phyloP scores from a whole-genome alignment of 1,139 yeast species.

The Zygoascus meyerae region DNA sequence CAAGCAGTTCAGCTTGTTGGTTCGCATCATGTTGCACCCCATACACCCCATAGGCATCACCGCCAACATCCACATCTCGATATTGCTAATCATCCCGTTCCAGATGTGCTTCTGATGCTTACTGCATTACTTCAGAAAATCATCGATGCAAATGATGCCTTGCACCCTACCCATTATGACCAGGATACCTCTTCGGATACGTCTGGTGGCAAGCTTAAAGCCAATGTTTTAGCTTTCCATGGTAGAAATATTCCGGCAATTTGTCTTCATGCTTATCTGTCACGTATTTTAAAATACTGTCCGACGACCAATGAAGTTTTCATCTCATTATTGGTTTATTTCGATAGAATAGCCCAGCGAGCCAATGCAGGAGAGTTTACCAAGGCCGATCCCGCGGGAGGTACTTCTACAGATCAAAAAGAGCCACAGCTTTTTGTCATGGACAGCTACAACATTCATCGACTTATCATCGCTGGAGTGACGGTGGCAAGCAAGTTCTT shows the following conservation, averaged over 20 bases:
- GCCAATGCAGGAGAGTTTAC: slow-evolving; percentile 50
- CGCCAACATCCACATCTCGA: slow-evolving; percentile 49
- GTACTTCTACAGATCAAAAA: slow-evolving; percentile 3
- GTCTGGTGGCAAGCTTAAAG: slow-evolving; percentile 25
- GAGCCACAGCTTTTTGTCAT: slow-evolving; percentile 67
- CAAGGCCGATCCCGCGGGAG: background rate
- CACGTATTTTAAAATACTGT: slow-evolving; percentile 89
- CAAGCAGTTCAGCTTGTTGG: too few relatives aligned
- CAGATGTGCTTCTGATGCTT: slow-evolving; percentile 75
- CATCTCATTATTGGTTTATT: slow-evolving; percentile 79
- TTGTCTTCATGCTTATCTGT: slow-evolving; percentile 78
- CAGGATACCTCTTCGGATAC: slow-evolving; percentile 5
- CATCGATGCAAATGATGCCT: slow-evolving; percentile 83
- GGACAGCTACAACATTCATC: slow-evolving; percentile 93
- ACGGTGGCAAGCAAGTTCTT: slow-evolving; percentile 95
- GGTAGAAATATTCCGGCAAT: slow-evolving; percentile 96
- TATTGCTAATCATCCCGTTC: slow-evolving; percentile 77
- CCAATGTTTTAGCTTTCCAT: slow-evolving; percentile 83
- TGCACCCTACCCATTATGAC: slow-evolving; percentile 63
- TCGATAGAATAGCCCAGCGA: slow-evolving; percentile 87
- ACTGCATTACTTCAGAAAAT: slow-evolving; percentile 79
- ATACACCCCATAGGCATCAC: slow-evolving; percentile 7
- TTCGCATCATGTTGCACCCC: background rate
- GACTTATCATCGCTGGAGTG: slow-evolving; percentile 91
- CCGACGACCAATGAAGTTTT: slow-evolving; percentile 97